Evolutionary conservation across 2,329 filamentous ascomycete genomes (phyloP).

Genomic region (Aulographum hederae): DNA sequence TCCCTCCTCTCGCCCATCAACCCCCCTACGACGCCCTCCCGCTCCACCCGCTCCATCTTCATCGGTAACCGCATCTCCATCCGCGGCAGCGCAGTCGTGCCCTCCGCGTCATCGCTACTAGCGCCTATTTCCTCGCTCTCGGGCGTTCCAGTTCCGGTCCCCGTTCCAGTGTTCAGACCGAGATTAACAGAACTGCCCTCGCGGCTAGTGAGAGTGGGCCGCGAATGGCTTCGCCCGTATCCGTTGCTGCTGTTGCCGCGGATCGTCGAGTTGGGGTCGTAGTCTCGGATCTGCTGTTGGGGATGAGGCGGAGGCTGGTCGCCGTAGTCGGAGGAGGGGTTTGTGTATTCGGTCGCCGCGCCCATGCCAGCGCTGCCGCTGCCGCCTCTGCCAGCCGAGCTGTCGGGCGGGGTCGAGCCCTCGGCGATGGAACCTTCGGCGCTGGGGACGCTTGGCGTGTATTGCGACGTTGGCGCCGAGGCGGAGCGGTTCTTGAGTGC

Average conservation of each 20-base stretch:
- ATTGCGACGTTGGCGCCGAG: background rate
- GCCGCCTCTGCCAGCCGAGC: too few species aligned
- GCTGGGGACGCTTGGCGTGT: too few species aligned
- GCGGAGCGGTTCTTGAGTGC: too few species aligned
- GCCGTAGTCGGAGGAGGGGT: too few species aligned
- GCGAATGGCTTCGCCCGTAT: background rate
- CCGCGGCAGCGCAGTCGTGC: conserved; percentile 1
- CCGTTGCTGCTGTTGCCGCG: background rate
- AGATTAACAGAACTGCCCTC: background rate
- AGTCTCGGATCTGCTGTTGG: background rate
- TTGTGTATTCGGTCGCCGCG: too few species aligned
- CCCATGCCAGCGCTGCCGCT: too few species aligned
- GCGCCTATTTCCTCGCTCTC: background rate
- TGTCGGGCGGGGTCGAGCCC: too few species aligned
- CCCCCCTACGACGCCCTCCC: background rate
- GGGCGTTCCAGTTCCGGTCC: background rate
- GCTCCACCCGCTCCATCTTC: background rate
- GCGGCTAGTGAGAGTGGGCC: background rate
- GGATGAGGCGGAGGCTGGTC: too few species aligned
- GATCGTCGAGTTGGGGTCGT: background rate
- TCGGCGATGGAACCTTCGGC: too few species aligned
- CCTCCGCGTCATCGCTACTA: conserved; percentile 1
- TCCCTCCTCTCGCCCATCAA: background rate
- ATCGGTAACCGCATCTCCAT: too few species aligned
- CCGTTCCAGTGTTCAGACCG: background rate